Evolutionary conservation across 495 filamentous ascomycete genomes (phyloP), one percentile per base, ranked within the genome.

Genomic region (Podospora pseudocomata): DNA sequence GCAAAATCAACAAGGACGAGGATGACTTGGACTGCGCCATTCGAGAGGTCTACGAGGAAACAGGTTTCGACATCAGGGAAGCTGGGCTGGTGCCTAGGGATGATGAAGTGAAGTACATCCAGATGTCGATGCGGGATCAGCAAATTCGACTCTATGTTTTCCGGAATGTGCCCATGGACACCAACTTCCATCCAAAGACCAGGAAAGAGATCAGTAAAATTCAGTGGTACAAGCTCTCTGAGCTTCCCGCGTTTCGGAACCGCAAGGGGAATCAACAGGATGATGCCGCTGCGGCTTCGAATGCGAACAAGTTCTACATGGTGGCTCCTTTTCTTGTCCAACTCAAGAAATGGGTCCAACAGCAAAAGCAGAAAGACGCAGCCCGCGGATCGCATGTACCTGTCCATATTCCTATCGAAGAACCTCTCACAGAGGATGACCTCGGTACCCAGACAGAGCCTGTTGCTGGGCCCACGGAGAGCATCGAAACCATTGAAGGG

Each of bases 151-250:
- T 98, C 32, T 99, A 93, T 75, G 90, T 97, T 57, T 94, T 97
- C 75, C 88, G 92, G 26, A 89, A 92, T 62, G 87, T 98, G 19
- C 90, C 92, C 16, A 89, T 90, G 79, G 89, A 97, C 73, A 92
- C 92, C 3, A 72, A 88, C 64, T 99, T 99, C 75, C 89, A 92
- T 72, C 92, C 96, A 13, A 88, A 89, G 62, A 98, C 95, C 4
- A 84, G 95, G 62, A 98, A 98, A 77, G 96, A 99, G 79, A 99
- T 99, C 77, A 96, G 94, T 75, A 93, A 91, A 78, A 95, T 99
- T 67, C 81, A 90, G 72, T 99, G 95, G 95, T 96, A 94, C 78
- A 90, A 86, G 67, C 80, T 99, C 16, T 90, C 91, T 0, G 93
- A 97, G 39, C 83, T 99, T 16, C 95, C 95, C 0, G 91, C 92